Conservation (phyloP, 345 rosid genomes). For the Euphorbia pulcherrima region DNA sequence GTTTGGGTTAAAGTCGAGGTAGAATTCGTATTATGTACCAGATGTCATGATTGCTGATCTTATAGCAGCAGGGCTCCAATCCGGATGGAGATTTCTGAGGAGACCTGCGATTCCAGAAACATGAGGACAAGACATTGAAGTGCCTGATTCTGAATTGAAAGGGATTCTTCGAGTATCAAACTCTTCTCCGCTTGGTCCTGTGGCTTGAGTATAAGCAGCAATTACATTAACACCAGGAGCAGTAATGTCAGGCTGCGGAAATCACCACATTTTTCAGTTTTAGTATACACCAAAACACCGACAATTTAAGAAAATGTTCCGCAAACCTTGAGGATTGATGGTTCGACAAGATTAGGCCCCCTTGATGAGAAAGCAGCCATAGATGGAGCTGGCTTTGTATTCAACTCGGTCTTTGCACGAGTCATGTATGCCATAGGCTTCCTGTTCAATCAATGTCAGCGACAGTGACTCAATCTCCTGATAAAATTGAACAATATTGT, state of each 20-base stretch:
- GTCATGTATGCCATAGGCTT: conserved; percentile 19
- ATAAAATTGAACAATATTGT: no score
- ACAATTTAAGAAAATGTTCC: not conserved
- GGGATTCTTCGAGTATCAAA: conserved; percentile 30
- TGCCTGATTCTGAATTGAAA: conserved; percentile 35
- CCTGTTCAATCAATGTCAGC: conserved; percentile 18
- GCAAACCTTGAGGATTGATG: conserved; percentile 40
- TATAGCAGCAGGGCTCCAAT: conserved; percentile 53
- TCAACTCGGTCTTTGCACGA: not conserved
- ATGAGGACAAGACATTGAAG: conserved; percentile 59
- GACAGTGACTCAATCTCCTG: no score
- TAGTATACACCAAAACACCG: no score
- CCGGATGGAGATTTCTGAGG: conserved; percentile 38
- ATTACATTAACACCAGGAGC: conserved; percentile 51
- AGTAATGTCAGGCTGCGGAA: conserved; percentile 48
- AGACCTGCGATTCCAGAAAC: conserved; percentile 50
- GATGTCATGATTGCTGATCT: conserved; percentile 50
- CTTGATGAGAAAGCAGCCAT: conserved; percentile 26
- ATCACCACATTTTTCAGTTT: no score
- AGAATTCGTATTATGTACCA: conserved; percentile 19
- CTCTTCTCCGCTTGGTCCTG: conserved; percentile 11
- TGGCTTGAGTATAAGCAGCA: conserved; percentile 36
- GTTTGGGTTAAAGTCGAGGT: not conserved
- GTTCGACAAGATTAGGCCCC: conserved; percentile 26
- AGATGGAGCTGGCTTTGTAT: conserved; percentile 15